Base-by-base conservation (phyloP, 768 basidiomycete genomes). In the Mycena kentingensis region DNA sequence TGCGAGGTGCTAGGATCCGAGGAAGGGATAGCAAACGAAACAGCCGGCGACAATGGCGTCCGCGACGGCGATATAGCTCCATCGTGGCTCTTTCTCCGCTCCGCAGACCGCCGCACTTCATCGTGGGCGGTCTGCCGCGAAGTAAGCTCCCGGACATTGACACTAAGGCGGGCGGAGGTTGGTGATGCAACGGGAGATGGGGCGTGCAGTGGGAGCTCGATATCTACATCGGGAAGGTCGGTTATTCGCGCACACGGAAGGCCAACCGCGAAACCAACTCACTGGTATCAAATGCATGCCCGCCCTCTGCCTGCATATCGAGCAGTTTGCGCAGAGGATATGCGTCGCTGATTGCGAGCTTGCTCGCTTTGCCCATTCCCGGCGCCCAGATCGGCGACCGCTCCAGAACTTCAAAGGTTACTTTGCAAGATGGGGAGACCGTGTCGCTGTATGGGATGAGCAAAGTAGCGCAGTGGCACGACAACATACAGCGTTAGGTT, bases 301-400 rank as follows among this genome's bases (percentile, higher is more conserved):
- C 41, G 21, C 41, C 41, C 21, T 42, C n/a, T n/a, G n/a, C n/a
- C n/a, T n/a, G 41, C 41, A 42, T 42, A 21, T 42, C 41, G 41
- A 42, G 41, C 21, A 42, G 41, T n/a, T 19, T 42, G 11, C 22
- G 6, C 5, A 42, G 41, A 11, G 41, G 41, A n/a, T 24, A 42
- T 7, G 41, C 13, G 7, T 42, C 41, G 22, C 22, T 42, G 41
- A 22, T 12, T 11, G 41, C 41, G 22, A 42, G 41, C 41, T 22
- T 21, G 37, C 21, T 39, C 8, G 37, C 11, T n/a, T 42, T 42
- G 41, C 41, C n/a, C n/a, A n/a, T n/a, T n/a, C n/a, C 21, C 11
- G 41, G 41, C 12, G 41, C 41, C 41, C 41, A 42, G 12, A 42
- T 24, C 6, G 41, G 41, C 22, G 41, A 42, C 6, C 41, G 41